These are phyloP conservation scores for Cordyceps cicadae DNA, from an alignment of 2,329 filamentous ascomycete species.

Conservation along the genomic window DNA sequence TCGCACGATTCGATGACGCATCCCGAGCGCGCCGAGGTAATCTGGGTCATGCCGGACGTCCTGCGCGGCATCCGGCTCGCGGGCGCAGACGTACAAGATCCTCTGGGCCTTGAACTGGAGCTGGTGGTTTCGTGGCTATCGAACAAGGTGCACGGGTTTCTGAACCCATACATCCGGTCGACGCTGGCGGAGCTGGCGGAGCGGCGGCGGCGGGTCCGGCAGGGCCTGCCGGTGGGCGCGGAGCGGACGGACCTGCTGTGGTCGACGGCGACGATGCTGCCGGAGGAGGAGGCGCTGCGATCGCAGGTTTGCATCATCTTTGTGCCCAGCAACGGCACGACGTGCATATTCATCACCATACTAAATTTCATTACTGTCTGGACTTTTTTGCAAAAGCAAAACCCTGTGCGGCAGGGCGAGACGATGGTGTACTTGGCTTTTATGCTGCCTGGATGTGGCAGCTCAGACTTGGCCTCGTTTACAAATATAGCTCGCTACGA, in stretches of 20 bases:
- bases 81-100: constrained; percentile 14
- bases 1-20: constrained; percentile 13
- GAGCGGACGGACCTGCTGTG: constrained; percentile 14
- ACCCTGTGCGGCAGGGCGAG: no score
- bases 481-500: no score
- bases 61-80: constrained; percentile 14
- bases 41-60: constrained; percentile 15
- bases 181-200: constrained; percentile 14
- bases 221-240: constrained; percentile 12
- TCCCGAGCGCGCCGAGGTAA: constrained; percentile 13
- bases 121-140: constrained; percentile 15
- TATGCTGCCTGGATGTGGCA: no score
- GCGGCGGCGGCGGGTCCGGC: constrained; percentile 13
- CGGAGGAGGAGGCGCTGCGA: constrained; percentile 1
- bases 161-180: constrained; percentile 14
- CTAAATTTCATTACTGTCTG: no score
- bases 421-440: no score
- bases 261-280: constrained; percentile 15
- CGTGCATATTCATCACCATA: constrained; percentile 15
- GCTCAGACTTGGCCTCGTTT: no score
- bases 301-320: constrained; percentile 15
- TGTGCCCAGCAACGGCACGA: constrained; percentile 16
- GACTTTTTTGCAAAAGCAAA: no score
- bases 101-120: constrained; percentile 17
- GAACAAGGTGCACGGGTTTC: constrained; percentile 13